phyloP scores from a whole-genome alignment of 2,329 filamentous ascomycete species.

The Elsinoe australis region DNA sequence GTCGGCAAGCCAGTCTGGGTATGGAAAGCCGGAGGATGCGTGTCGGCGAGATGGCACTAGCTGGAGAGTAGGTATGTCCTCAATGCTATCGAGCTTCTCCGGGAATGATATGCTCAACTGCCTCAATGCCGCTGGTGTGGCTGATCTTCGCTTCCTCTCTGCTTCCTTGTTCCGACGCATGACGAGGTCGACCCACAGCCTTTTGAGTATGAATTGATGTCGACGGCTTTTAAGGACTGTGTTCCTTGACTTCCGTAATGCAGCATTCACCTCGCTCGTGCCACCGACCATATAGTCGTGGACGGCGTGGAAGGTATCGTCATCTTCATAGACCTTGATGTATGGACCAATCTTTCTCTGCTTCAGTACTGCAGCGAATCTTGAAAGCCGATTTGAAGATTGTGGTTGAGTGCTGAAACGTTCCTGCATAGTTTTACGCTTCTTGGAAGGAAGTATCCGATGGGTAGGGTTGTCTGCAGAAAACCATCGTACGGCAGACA shows the following conservation, averaged over 20 bases:
- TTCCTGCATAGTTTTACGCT: too few relatives aligned
- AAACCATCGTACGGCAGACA: slow-evolving; percentile 6
- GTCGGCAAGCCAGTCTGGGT: slow-evolving; percentile 11
- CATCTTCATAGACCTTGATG: slow-evolving; percentile 3
- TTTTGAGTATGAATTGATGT: too few relatives aligned
- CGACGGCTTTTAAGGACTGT: background rate
- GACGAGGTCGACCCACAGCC: background rate
- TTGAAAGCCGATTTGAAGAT: background rate
- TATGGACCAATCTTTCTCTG: slow-evolving; percentile 6
- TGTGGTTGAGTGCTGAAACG: background rate
- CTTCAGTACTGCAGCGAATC: background rate
- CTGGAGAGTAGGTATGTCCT: slow-evolving; percentile 4
- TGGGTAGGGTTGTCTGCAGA: background rate
- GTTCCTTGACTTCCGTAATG: background rate
- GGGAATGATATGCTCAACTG: background rate
- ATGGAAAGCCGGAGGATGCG: slow-evolving; percentile 17
- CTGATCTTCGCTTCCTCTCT: slow-evolving; percentile 1
- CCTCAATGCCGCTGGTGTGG: slow-evolving; percentile 2
- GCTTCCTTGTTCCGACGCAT: background rate
- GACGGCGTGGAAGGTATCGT: background rate
- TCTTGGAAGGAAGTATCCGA: too few relatives aligned
- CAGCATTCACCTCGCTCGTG: background rate
- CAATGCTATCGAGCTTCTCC: background rate
- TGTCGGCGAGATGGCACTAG: slow-evolving; percentile 12
- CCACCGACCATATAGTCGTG: background rate